Base-by-base conservation (phyloP, 768 basidiomycete species). In the Podaxis pistillaris region DNA sequence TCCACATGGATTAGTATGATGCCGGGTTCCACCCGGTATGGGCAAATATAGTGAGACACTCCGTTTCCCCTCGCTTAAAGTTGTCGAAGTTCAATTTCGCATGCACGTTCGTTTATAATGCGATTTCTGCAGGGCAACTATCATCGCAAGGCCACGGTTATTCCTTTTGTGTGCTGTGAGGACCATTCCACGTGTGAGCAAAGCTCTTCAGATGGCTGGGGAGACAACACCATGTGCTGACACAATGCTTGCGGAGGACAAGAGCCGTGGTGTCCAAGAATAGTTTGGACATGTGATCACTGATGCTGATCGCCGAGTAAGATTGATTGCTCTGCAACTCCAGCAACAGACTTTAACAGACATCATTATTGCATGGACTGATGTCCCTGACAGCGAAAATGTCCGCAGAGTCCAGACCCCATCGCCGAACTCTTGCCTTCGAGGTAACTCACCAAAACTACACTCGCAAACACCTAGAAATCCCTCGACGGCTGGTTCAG, bases 81-180 rank as follows among this genome's bases (percentile, higher is more conserved):
- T 44, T 22, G 51, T n/a, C 28, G 40, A 47, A 55, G 41, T 33
- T 56, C 61, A 37, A 33, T 37, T 9, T 37, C 46, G 47, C 30
- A 56, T 56, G 61, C 55, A 62, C 55, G 55, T 62, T 62, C 61
- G 61, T 49, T n/a, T 38, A 15, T 36, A 13, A 46, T 30, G 41
- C 40, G 26, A n/a, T 24, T 17, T 24, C n/a, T 3, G 38, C 26
- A 28, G 26, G 6, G 19, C 30, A n/a, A 44, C 24, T 44, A 28
- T 28, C 41, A 28, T 6, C 6, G 40, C 1, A n/a, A 49, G 24
- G 41, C 26, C 22, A 3, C 49, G 44, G 9, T 33, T 44, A 15
- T 15, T 28, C 49, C 22, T 24, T 19, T 50, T 50, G 9, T 24
- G 9, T 26, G 8, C 12, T 40, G 22, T 22, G 54, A 56, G 24